phyloP scores from a whole-genome alignment of 2,329 filamentous ascomycete genomes.

The Diaporthe sp. region DNA sequence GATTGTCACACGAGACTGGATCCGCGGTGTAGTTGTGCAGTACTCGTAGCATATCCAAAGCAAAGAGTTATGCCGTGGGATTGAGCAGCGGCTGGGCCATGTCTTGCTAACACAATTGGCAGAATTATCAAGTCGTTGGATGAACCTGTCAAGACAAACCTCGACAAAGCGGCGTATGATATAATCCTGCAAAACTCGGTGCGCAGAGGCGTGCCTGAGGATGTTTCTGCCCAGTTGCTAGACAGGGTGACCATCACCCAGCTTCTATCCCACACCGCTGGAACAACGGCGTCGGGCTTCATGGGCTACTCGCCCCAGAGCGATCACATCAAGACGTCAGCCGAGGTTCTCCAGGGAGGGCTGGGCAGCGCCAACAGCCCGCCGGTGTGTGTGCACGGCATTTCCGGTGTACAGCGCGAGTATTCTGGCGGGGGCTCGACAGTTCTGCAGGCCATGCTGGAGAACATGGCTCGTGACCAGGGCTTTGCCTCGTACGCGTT shows the following conservation, averaged over 20 bases:
- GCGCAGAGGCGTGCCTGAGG: conserved; percentile 28
- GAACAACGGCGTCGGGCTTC: conserved; percentile 29
- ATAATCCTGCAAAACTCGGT: conserved; percentile 28
- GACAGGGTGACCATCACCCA: conserved; percentile 37
- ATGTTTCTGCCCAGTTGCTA: conserved; percentile 23
- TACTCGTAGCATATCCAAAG: no score
- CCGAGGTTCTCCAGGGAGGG: conserved; percentile 29
- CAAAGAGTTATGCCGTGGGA: background rate
- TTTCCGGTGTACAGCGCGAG: conserved; percentile 26
- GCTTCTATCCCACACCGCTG: conserved; percentile 36
- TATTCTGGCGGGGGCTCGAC: conserved; percentile 39
- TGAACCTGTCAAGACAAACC: conserved; percentile 32
- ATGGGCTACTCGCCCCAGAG: conserved; percentile 26
- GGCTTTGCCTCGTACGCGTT: conserved; percentile 20
- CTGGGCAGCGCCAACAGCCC: conserved; percentile 36
- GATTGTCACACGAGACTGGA: background rate
- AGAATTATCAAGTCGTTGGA: conserved; percentile 29
- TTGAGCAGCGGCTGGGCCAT: background rate
- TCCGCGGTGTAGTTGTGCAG: background rate
- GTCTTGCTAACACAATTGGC: background rate
- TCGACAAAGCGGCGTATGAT: conserved; percentile 19
- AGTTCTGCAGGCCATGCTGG: conserved; percentile 38
- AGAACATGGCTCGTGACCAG: conserved; percentile 9
- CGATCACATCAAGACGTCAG: conserved; percentile 26
- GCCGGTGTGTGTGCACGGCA: conserved; percentile 15